Conservation (phyloP, 768 basidiomycete genomes). For the Tricholoma sp. region DNA sequence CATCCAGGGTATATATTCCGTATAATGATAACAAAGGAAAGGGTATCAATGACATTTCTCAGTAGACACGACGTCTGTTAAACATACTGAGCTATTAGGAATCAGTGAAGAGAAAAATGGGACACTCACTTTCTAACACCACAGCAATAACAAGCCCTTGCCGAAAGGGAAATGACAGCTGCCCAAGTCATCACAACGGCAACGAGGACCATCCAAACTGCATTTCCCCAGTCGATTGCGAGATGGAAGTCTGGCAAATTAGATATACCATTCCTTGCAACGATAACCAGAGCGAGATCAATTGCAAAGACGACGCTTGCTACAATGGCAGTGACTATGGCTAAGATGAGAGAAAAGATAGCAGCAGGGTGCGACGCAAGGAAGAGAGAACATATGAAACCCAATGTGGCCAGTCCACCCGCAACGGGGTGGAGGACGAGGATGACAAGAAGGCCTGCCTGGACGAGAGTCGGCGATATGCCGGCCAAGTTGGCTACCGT, state of each 20-base stretch:
- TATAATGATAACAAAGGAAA: neutral
- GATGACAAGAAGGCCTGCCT: conserved; percentile 41
- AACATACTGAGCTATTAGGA: neutral
- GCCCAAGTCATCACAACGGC: conserved; percentile 54
- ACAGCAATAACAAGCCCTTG: conserved; percentile 63
- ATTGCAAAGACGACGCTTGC: conserved; percentile 51
- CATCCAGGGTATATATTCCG: neutral
- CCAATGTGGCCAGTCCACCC: conserved; percentile 52
- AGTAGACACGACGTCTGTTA: neutral
- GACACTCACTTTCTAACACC: conserved; percentile 44
- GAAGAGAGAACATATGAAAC: conserved; percentile 51
- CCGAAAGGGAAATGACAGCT: conserved; percentile 55
- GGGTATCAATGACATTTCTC: neutral
- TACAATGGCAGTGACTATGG: conserved; percentile 53
- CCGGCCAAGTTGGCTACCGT: conserved; percentile 36
- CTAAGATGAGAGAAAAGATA: conserved; percentile 53
- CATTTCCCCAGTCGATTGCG: conserved; percentile 56
- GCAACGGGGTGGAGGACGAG: conserved; percentile 68
- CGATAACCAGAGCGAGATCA: conserved; percentile 57
- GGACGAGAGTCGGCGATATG: conserved; percentile 38
- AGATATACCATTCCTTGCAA: conserved; percentile 41
- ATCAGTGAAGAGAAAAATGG: neutral
- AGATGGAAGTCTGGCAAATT: conserved; percentile 36
- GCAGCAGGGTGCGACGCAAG: conserved; percentile 49
- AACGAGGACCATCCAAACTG: conserved; percentile 64